Base-by-base conservation (phyloP, 1,139 yeast genomes). In the Pichia sp. region DNA sequence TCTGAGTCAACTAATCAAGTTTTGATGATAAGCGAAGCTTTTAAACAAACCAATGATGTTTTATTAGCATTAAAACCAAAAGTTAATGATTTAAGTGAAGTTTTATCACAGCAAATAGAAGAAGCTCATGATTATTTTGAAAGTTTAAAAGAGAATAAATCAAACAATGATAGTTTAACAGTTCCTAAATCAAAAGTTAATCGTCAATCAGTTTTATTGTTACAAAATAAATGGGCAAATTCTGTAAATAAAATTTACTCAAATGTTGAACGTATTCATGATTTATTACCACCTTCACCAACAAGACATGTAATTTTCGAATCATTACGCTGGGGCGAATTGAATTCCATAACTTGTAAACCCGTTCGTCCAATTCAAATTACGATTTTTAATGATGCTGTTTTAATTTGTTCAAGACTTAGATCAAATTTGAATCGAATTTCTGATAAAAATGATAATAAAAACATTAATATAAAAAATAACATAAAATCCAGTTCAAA, bases 241-340 rank as follows among this genome's bases (percentile, higher is more conserved):
- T 90, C 87, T 57, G 69, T 90, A 57, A 78, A 76, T 46, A 75
- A 80, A 7, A 66, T 90, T 39, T 89, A 83, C 63, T 80, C 81
- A 55, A 87, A 84, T 51, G 95, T 90, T 10, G 97, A 90, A 53
- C 95, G 96, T 6, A 90, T 96, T 1, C 90, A 87, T 52, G 87
- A 86, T 59, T 79, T 76, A 53, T 70, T 90, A 40, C 86, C 89
- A 26, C 78, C 87, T 1, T 65, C 76, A 6, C 87, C 94, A 0
- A 95, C 94, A 3, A 73, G 97, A 44, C 96, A 89, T 60, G 78
- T 90, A 3, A 37, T 46, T 6, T 30, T 46, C 16, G 52, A 50
- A 30, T 51, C 54, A 11, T 45, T 43, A 24, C 76, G 92, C 42
- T 90, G 97, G 97, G 78, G 75, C 50, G 96, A 90, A 62, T 69